Conservation (phyloP, 768 basidiomycete species). For the Russula vinacea region DNA sequence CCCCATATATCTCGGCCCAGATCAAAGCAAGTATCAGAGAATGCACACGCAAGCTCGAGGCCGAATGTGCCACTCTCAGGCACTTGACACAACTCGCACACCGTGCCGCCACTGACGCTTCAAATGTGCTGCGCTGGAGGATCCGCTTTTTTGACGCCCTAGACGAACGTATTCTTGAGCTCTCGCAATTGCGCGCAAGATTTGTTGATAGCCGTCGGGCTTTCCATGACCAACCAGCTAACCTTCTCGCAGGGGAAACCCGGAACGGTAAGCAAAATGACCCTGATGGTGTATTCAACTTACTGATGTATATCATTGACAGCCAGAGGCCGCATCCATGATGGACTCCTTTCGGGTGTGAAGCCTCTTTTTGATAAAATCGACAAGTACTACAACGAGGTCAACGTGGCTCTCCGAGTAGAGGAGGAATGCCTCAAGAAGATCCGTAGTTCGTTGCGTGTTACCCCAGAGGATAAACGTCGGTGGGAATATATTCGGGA, state of each 20-base stretch:
- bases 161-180: not conserved
- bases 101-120: not conserved
- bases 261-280: conserved; percentile 2
- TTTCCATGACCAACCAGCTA: conserved; percentile 1
- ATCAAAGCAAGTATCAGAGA: conserved; percentile 4
- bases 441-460: conserved; percentile 14
- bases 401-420: conserved; percentile 9
- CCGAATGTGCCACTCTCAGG: conserved; percentile 7
- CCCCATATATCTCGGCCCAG: not conserved
- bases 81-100: conserved; percentile 7
- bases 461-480: conserved; percentile 17
- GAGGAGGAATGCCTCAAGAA: conserved; percentile 14
- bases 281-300: not conserved
- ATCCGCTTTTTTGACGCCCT: conserved; percentile 15
- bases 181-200: conserved; percentile 3
- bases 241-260: conserved; percentile 6
- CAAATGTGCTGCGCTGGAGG: conserved; percentile 14
- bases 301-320: not conserved
- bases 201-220: conserved; percentile 12
- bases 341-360: conserved; percentile 4
- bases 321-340: conserved; percentile 1
- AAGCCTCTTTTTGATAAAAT: conserved; percentile 15
- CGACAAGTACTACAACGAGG: conserved; percentile 16
- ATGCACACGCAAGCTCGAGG: conserved; percentile 8
- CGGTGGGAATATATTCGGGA: conserved; percentile 23